phyloP scores from a whole-genome alignment of 2,329 filamentous ascomycete genomes.

The Lecanicillium sp. region DNA sequence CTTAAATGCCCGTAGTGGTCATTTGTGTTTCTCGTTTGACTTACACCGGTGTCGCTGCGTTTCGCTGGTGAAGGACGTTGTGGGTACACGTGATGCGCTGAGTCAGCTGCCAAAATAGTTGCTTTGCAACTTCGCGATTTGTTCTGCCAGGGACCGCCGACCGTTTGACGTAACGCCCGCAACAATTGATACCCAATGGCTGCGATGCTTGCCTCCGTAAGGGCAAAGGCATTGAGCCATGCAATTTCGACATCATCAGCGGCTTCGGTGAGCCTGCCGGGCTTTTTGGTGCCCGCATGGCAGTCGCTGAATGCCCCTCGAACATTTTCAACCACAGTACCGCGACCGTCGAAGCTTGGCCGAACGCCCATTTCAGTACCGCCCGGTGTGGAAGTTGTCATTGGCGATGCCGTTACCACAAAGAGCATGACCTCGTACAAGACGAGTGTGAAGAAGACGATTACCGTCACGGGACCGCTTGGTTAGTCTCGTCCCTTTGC shows the following conservation, averaged over 20 bases:
- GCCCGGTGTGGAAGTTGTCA: constrained; percentile 69
- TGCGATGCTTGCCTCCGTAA: constrained; percentile 57
- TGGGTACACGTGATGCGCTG: constrained; percentile 21
- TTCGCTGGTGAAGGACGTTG: background rate
- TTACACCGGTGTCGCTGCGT: no score
- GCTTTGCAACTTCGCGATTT: background rate
- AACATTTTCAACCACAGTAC: constrained; percentile 63
- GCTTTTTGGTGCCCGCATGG: constrained; percentile 68
- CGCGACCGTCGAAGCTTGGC: constrained; percentile 74
- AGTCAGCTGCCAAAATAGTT: constrained; percentile 26
- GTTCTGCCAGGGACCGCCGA: background rate
- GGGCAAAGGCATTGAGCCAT: constrained; percentile 52
- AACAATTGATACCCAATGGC: constrained; percentile 20
- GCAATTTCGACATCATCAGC: constrained; percentile 36
- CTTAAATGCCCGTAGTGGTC: background rate
- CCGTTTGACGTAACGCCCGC: constrained; percentile 2
- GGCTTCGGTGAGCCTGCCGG: constrained; percentile 50
- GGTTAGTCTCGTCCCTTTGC: constrained; percentile 41
- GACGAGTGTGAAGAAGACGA: constrained; percentile 54
- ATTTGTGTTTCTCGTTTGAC: no score
- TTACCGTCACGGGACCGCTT: constrained; percentile 74
- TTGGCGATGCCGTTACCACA: constrained; percentile 53
- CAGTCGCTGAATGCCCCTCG: constrained; percentile 29
- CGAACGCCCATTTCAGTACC: constrained; percentile 73
- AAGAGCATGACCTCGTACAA: constrained; percentile 52